A percentile compares a stretch with the other conserved stretches of the same genome.
Conservation (phyloP, 23 red algal species). For the Gracilaria gracilis region DNA sequence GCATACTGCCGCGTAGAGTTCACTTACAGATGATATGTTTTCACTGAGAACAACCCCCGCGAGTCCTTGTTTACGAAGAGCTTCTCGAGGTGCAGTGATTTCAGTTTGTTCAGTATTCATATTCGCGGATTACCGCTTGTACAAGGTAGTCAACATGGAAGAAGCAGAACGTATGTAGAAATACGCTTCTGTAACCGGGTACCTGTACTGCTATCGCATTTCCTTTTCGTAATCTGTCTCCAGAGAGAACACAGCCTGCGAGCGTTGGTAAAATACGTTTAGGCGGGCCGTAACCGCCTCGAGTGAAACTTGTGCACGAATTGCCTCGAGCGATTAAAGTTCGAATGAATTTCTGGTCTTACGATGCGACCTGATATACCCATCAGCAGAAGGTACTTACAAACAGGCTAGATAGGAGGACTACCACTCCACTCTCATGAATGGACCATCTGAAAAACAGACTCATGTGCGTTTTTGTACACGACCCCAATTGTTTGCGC, state of each 20-base stretch:
- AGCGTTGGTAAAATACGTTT: neutral
- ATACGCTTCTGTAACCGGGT: too few species aligned
- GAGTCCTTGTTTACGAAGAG: slow-evolving; percentile 13
- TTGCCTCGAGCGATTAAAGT: neutral
- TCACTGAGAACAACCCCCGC: slow-evolving; percentile 17
- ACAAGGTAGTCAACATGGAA: neutral
- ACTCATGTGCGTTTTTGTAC: neutral
- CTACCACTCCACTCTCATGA: neutral
- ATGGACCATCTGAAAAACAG: neutral
- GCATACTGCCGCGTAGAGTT: slow-evolving; percentile 16
- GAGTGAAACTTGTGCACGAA: neutral
- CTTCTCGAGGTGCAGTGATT: slow-evolving; percentile 6
- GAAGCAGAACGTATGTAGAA: neutral
- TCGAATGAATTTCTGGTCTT: slow-evolving; percentile 10
- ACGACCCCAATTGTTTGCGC: neutral
- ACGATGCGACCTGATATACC: neutral
- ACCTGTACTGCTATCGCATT: neutral
- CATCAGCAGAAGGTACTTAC: neutral
- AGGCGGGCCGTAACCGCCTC: slow-evolving; percentile 3
- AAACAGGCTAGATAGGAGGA: neutral
- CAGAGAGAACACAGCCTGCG: neutral
- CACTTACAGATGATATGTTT: neutral
- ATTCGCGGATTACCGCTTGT: neutral
- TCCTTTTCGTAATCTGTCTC: slow-evolving; percentile 1
- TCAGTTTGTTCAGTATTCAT: slow-evolving; percentile 14